Evolutionary conservation across 192 early-diverging fungal genomes (phyloP).

Genomic region (Coemansia sp.): DNA sequence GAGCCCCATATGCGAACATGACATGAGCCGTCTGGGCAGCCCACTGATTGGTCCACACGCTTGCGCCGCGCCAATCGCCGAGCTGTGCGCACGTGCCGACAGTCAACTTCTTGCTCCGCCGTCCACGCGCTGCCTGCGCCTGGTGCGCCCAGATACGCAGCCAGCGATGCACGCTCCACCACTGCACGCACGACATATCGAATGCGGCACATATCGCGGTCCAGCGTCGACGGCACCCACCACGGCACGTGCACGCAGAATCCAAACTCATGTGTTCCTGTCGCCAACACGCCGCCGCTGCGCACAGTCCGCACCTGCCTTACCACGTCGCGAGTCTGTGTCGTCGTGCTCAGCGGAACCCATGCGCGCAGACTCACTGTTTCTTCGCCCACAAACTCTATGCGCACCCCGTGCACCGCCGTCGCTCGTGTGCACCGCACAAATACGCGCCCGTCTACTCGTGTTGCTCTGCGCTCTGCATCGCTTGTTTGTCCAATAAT

Average conservation of each 20-base stretch:
- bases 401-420: slow-evolving; percentile 16
- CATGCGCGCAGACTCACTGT: slow-evolving; percentile 37
- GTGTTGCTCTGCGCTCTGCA: neutral
- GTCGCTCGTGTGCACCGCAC: slow-evolving; percentile 8
- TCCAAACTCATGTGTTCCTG: slow-evolving; percentile 25
- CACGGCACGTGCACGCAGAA: slow-evolving; percentile 28
- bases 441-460: slow-evolving; percentile 12
- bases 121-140: neutral
- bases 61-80: slow-evolving; percentile 31
- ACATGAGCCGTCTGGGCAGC: slow-evolving; percentile 49
- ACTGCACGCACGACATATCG: slow-evolving; percentile 27
- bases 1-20: slow-evolving; percentile 43
- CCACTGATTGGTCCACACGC: slow-evolving; percentile 47
- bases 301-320: slow-evolving; percentile 7
- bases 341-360: slow-evolving; percentile 18
- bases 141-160: neutral
- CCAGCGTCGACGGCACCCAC: slow-evolving; percentile 44
- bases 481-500: neutral
- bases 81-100: slow-evolving; percentile 18
- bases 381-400: slow-evolving; percentile 43
- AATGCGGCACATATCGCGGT: slow-evolving; percentile 35
- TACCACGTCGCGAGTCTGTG: slow-evolving; percentile 24
- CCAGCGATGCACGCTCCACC: slow-evolving; percentile 15
- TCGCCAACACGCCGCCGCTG: slow-evolving; percentile 14
- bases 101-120: slow-evolving; percentile 26